phyloP scores from a whole-genome alignment of 108 stramenopile genomes.

The Nitzschia sp. region DNA sequence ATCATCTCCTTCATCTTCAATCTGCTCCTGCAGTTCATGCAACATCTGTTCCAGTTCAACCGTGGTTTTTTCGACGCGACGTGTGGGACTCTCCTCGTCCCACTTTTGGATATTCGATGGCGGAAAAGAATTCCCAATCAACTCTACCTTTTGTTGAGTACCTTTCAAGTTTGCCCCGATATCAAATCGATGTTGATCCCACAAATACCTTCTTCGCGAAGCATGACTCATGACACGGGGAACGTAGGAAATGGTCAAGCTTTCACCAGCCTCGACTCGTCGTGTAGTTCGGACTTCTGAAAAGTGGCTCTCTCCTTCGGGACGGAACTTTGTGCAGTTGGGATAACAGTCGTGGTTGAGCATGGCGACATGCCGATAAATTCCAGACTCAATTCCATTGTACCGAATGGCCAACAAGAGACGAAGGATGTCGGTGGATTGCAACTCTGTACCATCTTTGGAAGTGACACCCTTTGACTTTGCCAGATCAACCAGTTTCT shows the following conservation, averaged over 20 bases:
- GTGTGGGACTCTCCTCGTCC: conserved; percentile 40
- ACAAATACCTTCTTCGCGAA: conserved; percentile 56
- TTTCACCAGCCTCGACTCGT: conserved; percentile 56
- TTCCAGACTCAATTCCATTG: conserved; percentile 78
- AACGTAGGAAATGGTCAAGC: conserved; percentile 73
- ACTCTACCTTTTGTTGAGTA: conserved; percentile 35
- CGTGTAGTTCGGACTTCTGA: conserved; percentile 82
- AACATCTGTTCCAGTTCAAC: conserved; percentile 60
- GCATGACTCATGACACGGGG: conserved; percentile 71
- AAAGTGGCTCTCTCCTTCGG: conserved; percentile 35
- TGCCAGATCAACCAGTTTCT: conserved; percentile 43
- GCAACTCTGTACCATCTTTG: conserved; percentile 41
- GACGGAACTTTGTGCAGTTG: conserved; percentile 77
- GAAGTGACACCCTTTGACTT: conserved; percentile 32
- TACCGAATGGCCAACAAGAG: conserved; percentile 69
- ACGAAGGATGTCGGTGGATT: conserved; percentile 50
- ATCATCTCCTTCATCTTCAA: conserved; percentile 6
- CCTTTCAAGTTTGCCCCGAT: conserved; percentile 54
- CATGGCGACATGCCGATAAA: conserved; percentile 78
- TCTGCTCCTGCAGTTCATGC: conserved; percentile 34
- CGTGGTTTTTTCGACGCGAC: conserved; percentile 62
- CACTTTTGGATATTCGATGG: conserved; percentile 39
- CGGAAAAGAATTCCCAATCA: conserved; percentile 55
- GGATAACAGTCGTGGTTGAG: conserved; percentile 76
- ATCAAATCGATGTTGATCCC: conserved; percentile 85